phyloP scores from a whole-genome alignment of 495 filamentous ascomycete species.

The Astrothelium subdiscretum region DNA sequence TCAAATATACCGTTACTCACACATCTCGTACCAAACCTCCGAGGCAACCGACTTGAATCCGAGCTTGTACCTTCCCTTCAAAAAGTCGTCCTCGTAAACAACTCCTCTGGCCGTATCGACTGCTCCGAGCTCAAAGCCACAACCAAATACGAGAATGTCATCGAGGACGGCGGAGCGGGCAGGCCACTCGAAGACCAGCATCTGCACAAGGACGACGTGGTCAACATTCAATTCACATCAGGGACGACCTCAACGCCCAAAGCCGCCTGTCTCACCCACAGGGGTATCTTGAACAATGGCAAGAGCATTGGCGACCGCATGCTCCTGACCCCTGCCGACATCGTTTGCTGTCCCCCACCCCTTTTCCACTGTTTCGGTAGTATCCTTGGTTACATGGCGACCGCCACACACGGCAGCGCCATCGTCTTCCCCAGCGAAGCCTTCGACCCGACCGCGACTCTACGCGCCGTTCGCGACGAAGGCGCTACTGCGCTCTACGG shows the following conservation, averaged over 20 bases:
- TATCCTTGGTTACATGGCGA: constrained; percentile 89
- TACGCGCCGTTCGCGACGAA: constrained; percentile 63
- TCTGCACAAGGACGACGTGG: constrained; percentile 56
- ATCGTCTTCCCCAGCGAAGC: constrained; percentile 83
- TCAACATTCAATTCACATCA: constrained; percentile 96
- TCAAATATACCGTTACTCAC: constrained; percentile 62
- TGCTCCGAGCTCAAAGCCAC: constrained; percentile 32
- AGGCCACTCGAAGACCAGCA: constrained; percentile 29
- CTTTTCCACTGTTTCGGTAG: constrained; percentile 90
- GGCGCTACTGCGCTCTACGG: constrained; percentile 79
- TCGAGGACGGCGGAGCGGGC: constrained; percentile 33
- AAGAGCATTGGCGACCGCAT: constrained; percentile 70
- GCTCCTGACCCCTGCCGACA: constrained; percentile 58
- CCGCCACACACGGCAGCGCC: constrained; percentile 66
- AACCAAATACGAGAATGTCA: constrained; percentile 45
- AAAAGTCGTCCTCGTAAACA: constrained; percentile 68
- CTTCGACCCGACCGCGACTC: constrained; percentile 66
- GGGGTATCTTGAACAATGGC: constrained; percentile 82
- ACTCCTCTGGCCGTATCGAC: constrained; percentile 52
- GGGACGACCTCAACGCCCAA: constrained; percentile 87
- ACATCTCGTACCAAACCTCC: constrained; percentile 51
- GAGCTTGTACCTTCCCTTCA: constrained; percentile 56
- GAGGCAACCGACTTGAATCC: constrained; percentile 43
- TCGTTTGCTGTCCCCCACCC: constrained; percentile 77
- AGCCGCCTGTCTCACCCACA: constrained; percentile 80